phyloP scores from a whole-genome alignment of 1,284 basidiomycete species.

The Agaricales sp. region DNA sequence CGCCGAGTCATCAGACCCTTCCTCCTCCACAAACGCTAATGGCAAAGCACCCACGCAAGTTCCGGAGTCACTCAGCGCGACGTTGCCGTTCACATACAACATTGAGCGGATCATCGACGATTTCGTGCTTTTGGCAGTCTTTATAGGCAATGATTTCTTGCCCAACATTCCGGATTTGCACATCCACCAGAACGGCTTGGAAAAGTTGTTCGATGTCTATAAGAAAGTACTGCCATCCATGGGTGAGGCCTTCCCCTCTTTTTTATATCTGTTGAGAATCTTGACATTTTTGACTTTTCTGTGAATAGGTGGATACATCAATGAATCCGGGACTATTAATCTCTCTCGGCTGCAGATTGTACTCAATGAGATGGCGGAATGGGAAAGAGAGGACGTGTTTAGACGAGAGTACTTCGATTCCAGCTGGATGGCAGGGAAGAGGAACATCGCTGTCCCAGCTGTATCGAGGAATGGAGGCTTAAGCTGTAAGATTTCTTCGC shows the following conservation, averaged over 20 bases:
- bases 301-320: conserved; percentile 78
- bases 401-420: conserved; percentile 84
- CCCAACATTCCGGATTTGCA: conserved; percentile 95
- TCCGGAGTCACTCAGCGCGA: neutral
- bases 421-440: conserved; percentile 89
- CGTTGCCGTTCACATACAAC: neutral
- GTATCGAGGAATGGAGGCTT: conserved; percentile 55
- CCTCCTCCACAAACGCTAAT: neutral
- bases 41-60: neutral
- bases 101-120: conserved; percentile 89
- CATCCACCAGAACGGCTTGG: conserved; percentile 95
- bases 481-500: conserved; percentile 36
- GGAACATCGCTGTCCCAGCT: no score
- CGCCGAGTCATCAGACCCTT: neutral
- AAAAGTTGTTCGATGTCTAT: conserved; percentile 90
- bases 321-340: conserved; percentile 82
- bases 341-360: conserved; percentile 78
- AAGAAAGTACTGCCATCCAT: conserved; percentile 82
- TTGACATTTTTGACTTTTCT: neutral
- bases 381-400: conserved; percentile 79
- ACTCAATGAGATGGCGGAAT: conserved; percentile 78
- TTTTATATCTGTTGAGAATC: neutral
- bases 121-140: conserved; percentile 93
- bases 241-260: conserved; percentile 33
- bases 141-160: conserved; percentile 96